Evolutionary conservation across 1,139 yeast species (phyloP).

Genomic region (Scheffersomyces illinoinensis): DNA sequence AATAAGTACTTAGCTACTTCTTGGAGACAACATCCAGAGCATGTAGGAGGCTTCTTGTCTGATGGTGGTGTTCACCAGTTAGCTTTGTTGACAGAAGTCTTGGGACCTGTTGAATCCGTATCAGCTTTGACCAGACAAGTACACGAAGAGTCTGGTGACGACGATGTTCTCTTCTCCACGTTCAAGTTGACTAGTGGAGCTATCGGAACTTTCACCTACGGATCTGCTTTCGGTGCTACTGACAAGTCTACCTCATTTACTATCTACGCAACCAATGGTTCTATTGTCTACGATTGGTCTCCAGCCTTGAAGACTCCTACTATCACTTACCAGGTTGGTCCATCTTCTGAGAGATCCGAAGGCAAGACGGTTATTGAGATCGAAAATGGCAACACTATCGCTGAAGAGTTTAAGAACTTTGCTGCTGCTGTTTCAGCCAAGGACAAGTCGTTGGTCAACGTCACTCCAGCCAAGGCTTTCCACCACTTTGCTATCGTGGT

Average conservation of each 20-base stretch:
- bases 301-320: constrained; percentile 52
- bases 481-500: constrained; percentile 89
- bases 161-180: constrained; percentile 75
- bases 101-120: constrained; percentile 70
- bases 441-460: constrained; percentile 58
- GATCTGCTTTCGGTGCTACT: constrained; percentile 86
- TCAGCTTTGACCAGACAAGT: constrained; percentile 77
- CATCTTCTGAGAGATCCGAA: constrained; percentile 43
- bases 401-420: constrained; percentile 71
- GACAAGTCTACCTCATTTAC: constrained; percentile 65
- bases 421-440: constrained; percentile 65
- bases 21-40: constrained; percentile 90
- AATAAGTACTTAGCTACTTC: constrained; percentile 69
- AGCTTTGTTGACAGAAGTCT: constrained; percentile 79
- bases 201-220: constrained; percentile 88
- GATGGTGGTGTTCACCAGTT: constrained; percentile 97
- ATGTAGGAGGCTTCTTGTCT: constrained; percentile 85
- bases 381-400: constrained; percentile 54
- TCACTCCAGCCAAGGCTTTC: constrained; percentile 75
- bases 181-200: constrained; percentile 60
- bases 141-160: constrained; percentile 73
- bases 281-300: constrained; percentile 63
- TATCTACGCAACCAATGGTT: constrained; percentile 78
- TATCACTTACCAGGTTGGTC: constrained; percentile 47
- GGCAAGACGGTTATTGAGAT: constrained; percentile 50